Conservation (phyloP, 495 filamentous ascomycete species). For the Aspergillus wentii region DNA sequence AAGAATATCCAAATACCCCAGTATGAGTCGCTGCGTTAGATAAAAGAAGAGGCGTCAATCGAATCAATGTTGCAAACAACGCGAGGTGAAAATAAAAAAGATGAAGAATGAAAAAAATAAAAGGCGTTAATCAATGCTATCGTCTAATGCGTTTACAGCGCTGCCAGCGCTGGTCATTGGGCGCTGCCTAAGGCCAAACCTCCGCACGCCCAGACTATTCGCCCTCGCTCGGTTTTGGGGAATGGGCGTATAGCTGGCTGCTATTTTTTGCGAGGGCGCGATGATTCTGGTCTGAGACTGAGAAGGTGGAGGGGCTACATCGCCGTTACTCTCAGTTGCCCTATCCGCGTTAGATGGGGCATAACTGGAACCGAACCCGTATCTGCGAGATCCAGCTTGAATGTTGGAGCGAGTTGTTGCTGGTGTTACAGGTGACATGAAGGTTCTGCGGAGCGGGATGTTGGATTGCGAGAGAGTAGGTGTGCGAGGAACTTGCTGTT, state of each 20-base stretch:
- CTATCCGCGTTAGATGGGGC: constrained; percentile 15
- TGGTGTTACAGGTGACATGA: constrained; percentile 38
- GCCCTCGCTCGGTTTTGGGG: constrained; percentile 33
- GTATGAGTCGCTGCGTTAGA: constrained; percentile 30
- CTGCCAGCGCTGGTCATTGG: constrained; percentile 25
- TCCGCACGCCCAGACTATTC: constrained; percentile 36
- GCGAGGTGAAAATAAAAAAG: constrained; percentile 1
- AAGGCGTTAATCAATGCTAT: constrained; percentile 30
- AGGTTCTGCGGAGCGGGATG: constrained; percentile 39
- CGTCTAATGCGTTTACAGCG: constrained; percentile 24
- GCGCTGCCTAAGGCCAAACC: constrained; percentile 32
- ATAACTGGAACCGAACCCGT: constrained; percentile 28
- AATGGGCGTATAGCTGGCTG: constrained; percentile 39
- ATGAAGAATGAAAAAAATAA: constrained; percentile 3
- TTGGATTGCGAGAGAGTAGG: constrained; percentile 37
- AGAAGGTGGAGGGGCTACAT: no score
- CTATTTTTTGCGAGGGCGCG: constrained; percentile 33
- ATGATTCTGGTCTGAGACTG: constrained; percentile 31
- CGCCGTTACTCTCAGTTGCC: no score
- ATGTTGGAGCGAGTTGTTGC: constrained; percentile 37
- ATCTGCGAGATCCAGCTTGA: constrained; percentile 45
- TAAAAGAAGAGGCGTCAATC: constrained; percentile 18
- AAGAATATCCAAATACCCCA: constrained; percentile 16
- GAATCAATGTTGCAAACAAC: constrained; percentile 9
- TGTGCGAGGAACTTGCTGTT: constrained; percentile 26